Evolutionary conservation across 140 eudicot genomes (phyloP).

Genomic region (Bidens hawaiensis): DNA sequence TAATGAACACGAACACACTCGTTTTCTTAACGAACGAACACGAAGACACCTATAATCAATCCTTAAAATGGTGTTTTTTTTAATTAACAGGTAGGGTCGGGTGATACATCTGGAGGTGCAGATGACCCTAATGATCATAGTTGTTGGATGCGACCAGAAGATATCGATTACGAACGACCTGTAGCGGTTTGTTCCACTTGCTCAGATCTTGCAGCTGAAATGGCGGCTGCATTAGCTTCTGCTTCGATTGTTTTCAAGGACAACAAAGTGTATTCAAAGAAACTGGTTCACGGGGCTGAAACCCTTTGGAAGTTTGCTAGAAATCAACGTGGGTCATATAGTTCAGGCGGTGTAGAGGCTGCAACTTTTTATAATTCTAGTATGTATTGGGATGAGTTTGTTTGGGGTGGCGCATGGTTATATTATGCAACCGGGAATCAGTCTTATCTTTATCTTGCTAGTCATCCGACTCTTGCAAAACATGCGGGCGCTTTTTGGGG

Average conservation of each 20-base stretch:
- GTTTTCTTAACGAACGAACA: no score
- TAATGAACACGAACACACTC: no score
- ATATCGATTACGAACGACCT: slow-evolving; percentile 78
- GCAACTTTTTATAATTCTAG: slow-evolving; percentile 70
- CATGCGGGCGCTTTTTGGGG: slow-evolving; percentile 99
- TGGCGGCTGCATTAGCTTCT: slow-evolving; percentile 97
- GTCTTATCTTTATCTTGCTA: slow-evolving; percentile 77
- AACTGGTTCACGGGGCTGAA: slow-evolving; percentile 92
- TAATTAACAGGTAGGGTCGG: slow-evolving; percentile 65
- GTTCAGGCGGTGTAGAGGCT: slow-evolving; percentile 54
- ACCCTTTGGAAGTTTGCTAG: slow-evolving; percentile 75
- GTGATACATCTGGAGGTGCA: slow-evolving; percentile 69
- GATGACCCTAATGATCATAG: slow-evolving; percentile 71
- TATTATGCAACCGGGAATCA: slow-evolving; percentile 95
- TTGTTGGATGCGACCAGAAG: slow-evolving; percentile 95
- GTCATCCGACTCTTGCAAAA: slow-evolving; percentile 60
- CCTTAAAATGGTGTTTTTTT: neutral
- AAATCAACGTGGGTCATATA: slow-evolving; percentile 73
- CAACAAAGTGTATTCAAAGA: slow-evolving; percentile 79
- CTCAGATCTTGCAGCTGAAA: slow-evolving; percentile 96
- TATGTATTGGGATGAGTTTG: slow-evolving; percentile 84
- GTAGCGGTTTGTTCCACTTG: slow-evolving; percentile 56
- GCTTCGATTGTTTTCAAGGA: slow-evolving; percentile 96
- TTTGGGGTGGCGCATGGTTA: slow-evolving; percentile 94
- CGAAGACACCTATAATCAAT: no score